Base-by-base conservation (phyloP, 2,329 filamentous ascomycete species). In the Arachnopeziza araneosa region DNA sequence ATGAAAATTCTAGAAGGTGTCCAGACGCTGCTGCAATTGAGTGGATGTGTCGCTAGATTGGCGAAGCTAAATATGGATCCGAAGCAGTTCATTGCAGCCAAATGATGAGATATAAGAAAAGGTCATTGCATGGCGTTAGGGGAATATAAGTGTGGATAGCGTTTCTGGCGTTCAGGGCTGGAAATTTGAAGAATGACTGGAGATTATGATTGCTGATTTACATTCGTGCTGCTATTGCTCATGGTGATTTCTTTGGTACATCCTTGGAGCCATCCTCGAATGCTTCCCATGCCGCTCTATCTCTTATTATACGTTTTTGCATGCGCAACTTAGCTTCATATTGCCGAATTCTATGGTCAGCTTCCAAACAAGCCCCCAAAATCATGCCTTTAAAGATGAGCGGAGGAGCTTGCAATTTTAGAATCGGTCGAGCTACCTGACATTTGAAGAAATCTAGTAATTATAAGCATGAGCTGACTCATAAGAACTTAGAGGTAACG, bases 1-100 rank as follows among this genome's bases (percentile, higher is more conserved):
- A 99, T 99, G 95, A 93, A 96, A 74, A 93, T 99, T 59, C 79
- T 99, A n/a, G 95, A 99, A 73, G 95, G 95, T 30, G 91, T 99
- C 24, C 93, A 98, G 76, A 97, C 93, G 8, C 83, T 97, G 64
- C 82, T 99, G 60, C 95, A 99, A 75, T 81, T 99, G 52, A 96
- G 91, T 71, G 95, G 93, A 12, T 98, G 93, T 72, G 83, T 99
- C 23, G 92, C 91, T 19, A 87, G 93, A 69, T 80, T 99, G 59
- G 95, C 91, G 78, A 96, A 89, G 79, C 87, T 98, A 74, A 97
- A 97, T 75, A 98, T 99, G 93, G 90, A 96, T 71, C 89, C 91
- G 2, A 87, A 89, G 73, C 82, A 89, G 63, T 97, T 97, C 72
- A 79, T 80, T 60, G 58, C 62, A 50, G 36, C 60, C 32, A 67